Base-by-base conservation (phyloP, 2,329 filamentous ascomycete species). In the Phaeosphaeriaceae sp. region DNA sequence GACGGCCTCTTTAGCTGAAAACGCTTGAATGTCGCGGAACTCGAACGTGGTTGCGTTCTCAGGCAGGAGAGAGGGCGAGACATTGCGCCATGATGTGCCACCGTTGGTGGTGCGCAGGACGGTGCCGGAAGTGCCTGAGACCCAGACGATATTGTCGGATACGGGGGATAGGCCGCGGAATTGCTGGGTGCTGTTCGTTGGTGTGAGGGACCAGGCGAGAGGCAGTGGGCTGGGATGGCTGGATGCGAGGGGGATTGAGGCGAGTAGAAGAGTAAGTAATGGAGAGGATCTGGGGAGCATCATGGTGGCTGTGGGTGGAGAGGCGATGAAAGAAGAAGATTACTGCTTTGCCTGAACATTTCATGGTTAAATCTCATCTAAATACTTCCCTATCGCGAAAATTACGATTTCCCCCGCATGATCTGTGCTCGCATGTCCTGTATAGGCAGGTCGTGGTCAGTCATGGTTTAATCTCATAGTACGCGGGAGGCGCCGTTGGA, bases 1-100 rank as follows among this genome's bases (percentile, higher is more conserved):
- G 10, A 71, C 64, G 3, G 71, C 70, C 1, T 25, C 33, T 17
- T 63, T 54, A 0, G 48, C 54, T 9, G 66, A 69, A 54, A 65
- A 74, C 7, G 71, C 71, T 31, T 72, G 65, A 13, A 74, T 67
- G 45, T 73, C 71, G 31, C 70, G 66, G 48, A 74, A 74, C 20
- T 72, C 61, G 22, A 70, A 66, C 17, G 48, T 47, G 13, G 67
- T 62, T 1, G 62, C 49, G 51, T 72, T 69, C 45, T 72, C 69
- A 0, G 63, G 54, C 1, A 25, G 31, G 11, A 72, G 58, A 6
- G 40, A 40, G 1, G 71, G 70, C 0, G 70, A 71, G n/a, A 71
- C 61, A n/a, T 72, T 61, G 48, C 7, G 25, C 71, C 71, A 73
- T 25, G 63, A 57, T n/a, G 41, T 19, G 47, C 71, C 71, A 44